These are phyloP conservation scores for Moesziomyces sp. DNA, from an alignment of 1,284 basidiomycete species.

Conservation along the genomic window DNA sequence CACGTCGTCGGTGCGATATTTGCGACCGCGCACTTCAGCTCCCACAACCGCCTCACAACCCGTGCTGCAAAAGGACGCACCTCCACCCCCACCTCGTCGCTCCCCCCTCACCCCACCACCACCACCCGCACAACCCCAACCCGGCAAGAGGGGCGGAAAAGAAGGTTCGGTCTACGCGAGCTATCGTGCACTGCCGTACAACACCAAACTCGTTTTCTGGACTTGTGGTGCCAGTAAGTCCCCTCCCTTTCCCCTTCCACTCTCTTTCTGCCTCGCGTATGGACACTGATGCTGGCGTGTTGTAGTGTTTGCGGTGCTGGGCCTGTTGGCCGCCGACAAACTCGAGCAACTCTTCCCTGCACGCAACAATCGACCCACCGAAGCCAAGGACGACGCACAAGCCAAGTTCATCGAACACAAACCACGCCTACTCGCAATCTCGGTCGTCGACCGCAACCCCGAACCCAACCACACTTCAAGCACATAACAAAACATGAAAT, in stretches of 20 bases:
- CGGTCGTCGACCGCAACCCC: constrained; percentile 34
- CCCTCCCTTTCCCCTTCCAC: too few relatives aligned
- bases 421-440: constrained; percentile 30
- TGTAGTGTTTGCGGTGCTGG: constrained; percentile 21
- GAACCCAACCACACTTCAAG: constrained; percentile 9
- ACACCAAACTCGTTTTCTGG: constrained; percentile 39
- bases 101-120: too few relatives aligned
- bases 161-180: constrained; percentile 5
- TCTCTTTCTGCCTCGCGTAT: too few relatives aligned
- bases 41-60: constrained; percentile 6
- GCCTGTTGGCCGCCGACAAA: constrained; percentile 32
- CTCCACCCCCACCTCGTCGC: constrained; percentile 1
- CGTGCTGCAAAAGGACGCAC: constrained; percentile 16
- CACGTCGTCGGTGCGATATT: too few relatives aligned
- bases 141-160: constrained; percentile 15
- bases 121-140: not conserved
- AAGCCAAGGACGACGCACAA: not conserved
- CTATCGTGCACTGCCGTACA: constrained; percentile 26
- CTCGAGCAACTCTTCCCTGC: constrained; percentile 42
- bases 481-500: not conserved
- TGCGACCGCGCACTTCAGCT: too few relatives aligned
- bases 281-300: too few relatives aligned
- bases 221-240: constrained; percentile 34
- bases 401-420: constrained; percentile 25
- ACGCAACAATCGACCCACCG: constrained; percentile 18